Conservation (phyloP, 164 flowering plant species). For the Pachysandra terminalis region DNA sequence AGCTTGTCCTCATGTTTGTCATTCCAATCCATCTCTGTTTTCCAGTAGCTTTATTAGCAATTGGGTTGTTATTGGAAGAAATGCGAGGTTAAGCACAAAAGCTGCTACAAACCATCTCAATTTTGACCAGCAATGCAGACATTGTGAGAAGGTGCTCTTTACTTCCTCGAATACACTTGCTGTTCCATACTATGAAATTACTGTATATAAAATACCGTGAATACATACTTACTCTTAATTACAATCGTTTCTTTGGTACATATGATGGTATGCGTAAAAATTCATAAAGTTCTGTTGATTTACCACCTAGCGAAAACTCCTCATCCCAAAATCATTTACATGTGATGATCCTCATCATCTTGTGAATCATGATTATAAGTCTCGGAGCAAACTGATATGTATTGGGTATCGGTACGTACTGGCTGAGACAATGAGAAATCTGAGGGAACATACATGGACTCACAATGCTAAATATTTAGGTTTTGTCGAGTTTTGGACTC, state of each 20-base stretch:
- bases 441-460: no score
- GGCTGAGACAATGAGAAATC: no score
- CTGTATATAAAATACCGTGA: not conserved
- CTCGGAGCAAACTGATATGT: no score
- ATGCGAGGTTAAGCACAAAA: constrained; percentile 55
- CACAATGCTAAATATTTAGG: no score
- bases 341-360: not conserved
- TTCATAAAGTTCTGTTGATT: not conserved
- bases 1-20: constrained; percentile 11
- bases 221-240: no score
- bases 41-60: constrained; percentile 70
- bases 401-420: no score
- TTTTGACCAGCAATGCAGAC: constrained; percentile 86
- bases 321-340: not conserved
- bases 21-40: constrained; percentile 10
- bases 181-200: not conserved
- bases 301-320: not conserved
- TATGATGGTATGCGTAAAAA: not conserved
- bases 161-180: not conserved
- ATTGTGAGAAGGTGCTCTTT: constrained; percentile 81
- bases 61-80: constrained; percentile 73
- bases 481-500: no score
- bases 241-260: not conserved
- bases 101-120: constrained; percentile 55
- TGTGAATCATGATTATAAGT: not conserved